These are phyloP conservation scores for Verticillium zaregamsianum DNA, from an alignment of 2,329 filamentous ascomycete species.

Conservation along the genomic window DNA sequence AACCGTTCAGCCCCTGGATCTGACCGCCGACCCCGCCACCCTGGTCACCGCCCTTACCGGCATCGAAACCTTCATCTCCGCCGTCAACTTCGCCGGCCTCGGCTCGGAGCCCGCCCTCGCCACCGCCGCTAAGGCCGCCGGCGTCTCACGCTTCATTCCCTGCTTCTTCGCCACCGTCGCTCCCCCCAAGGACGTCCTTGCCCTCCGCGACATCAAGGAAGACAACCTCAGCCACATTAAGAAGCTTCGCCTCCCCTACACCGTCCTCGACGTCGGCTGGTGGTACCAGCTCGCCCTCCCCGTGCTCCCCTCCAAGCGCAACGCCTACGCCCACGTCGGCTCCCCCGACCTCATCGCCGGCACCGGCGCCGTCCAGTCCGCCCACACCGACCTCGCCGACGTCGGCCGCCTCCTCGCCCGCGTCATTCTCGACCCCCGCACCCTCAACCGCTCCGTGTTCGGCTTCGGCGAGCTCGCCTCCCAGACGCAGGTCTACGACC, in stretches of 20 bases:
- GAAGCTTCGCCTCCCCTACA: conserved; percentile 44
- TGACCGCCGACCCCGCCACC: conserved; percentile 25
- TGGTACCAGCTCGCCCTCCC: conserved; percentile 46
- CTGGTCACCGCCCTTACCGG: conserved; percentile 6
- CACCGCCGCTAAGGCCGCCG: conserved; percentile 42
- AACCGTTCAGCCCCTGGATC: conserved; percentile 35
- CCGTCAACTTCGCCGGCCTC: conserved; percentile 28
- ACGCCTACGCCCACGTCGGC: conserved; percentile 35
- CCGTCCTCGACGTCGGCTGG: conserved; percentile 54
- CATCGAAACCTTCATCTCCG: conserved; percentile 37
- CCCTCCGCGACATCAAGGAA: conserved; percentile 35
- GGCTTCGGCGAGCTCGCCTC: conserved; percentile 40
- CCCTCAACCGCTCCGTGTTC: conserved; percentile 48
- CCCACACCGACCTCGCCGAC: conserved; percentile 45
- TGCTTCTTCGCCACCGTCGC: conserved; percentile 42
- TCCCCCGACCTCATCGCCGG: conserved; percentile 33
- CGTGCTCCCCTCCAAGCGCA: conserved; percentile 22
- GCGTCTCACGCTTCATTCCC: conserved; percentile 48
- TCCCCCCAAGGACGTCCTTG: conserved; percentile 30
- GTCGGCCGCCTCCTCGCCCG: conserved; percentile 46
- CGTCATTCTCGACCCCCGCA: conserved; percentile 47
- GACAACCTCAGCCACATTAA: conserved; percentile 44
- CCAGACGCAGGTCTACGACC: conserved; percentile 38
- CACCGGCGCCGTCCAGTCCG: conserved; percentile 37
- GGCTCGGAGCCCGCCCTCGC: conserved; percentile 40